Percentiles rank a stretch among this genome's conserved stretches.
Conservation (phyloP, 1,284 basidiomycete genomes). For the Trametes versicolor region DNA sequence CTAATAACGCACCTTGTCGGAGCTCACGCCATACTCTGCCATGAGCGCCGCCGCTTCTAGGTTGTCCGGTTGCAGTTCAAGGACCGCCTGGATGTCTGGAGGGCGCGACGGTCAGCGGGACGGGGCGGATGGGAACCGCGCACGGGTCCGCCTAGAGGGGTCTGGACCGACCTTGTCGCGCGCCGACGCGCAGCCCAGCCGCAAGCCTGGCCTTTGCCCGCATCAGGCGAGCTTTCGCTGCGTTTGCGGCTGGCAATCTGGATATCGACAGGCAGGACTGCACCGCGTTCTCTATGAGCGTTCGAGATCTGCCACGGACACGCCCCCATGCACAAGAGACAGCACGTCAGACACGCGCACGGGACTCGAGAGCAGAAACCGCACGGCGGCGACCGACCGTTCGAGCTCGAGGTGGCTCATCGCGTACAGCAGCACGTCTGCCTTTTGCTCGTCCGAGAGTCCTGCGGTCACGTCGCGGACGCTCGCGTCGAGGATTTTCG, state of each 20-base stretch:
- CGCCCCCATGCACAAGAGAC: conserved; percentile 20
- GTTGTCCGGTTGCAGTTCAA: conserved; percentile 72
- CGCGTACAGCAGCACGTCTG: conserved; percentile 70
- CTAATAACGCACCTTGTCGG: conserved; percentile 41
- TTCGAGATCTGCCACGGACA: conserved; percentile 56
- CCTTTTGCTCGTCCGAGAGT: conserved; percentile 71
- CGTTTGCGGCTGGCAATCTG: conserved; percentile 59
- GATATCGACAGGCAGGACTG: conserved; percentile 72
- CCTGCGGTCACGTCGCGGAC: conserved; percentile 68
- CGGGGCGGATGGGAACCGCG: conserved; percentile 26
- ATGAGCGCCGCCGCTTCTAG: conserved; percentile 70
- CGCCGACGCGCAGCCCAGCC: conserved; percentile 65
- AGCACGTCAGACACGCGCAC: conserved; percentile 28
- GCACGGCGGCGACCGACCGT: conserved; percentile 37
- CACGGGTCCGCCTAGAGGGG: conserved; percentile 36
- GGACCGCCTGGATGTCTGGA: conserved; percentile 71
- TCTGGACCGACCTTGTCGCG: conserved; percentile 65
- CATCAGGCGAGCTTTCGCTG: conserved; percentile 68
- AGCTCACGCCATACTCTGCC: conserved; percentile 47
- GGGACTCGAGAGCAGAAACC: conserved; percentile 15
- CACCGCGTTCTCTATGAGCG: conserved; percentile 76
- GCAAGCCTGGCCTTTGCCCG: conserved; percentile 70
- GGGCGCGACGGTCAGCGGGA: conserved; percentile 32
- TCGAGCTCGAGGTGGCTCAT: conserved; percentile 57
- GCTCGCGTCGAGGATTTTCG: conserved; percentile 75